phyloP scores from a whole-genome alignment of 2,329 filamentous ascomycete genomes.

The Cladophialophora carrionii region DNA sequence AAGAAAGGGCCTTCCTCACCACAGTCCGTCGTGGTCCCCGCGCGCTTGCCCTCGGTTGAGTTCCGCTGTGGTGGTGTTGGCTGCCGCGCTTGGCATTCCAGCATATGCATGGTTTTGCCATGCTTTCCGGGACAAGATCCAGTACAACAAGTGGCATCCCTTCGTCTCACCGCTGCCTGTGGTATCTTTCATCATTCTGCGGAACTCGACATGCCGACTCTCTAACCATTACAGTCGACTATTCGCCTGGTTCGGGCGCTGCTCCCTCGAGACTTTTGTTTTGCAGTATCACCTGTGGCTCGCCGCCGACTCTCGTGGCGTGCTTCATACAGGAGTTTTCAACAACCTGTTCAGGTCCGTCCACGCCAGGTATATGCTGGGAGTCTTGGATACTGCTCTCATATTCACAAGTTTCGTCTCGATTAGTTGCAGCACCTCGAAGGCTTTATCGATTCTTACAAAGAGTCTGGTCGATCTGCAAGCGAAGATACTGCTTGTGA shows the following conservation, averaged over 20 bases:
- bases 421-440: slow-evolving; percentile 46
- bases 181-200: slow-evolving; percentile 56
- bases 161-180: slow-evolving; percentile 60
- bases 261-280: slow-evolving; percentile 63
- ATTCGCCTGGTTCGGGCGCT: slow-evolving; percentile 60
- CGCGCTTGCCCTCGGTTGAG: not conserved
- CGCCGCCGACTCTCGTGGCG: slow-evolving; percentile 60
- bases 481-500: not conserved
- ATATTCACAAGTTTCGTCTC: slow-evolving; percentile 52
- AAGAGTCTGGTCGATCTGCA: slow-evolving; percentile 42
- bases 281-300: slow-evolving; percentile 66
- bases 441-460: slow-evolving; percentile 46
- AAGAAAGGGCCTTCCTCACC: not conserved
- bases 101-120: slow-evolving; percentile 34
- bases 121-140: slow-evolving; percentile 44
- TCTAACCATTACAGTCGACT: slow-evolving; percentile 51
- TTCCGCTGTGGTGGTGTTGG: slow-evolving; percentile 26
- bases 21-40: not conserved
- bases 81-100: slow-evolving; percentile 35
- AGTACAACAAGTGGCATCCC: slow-evolving; percentile 58
- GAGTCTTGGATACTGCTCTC: slow-evolving; percentile 40
- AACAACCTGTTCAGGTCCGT: slow-evolving; percentile 2
- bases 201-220: slow-evolving; percentile 53
- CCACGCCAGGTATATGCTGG: slow-evolving; percentile 33
- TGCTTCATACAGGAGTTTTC: slow-evolving; percentile 48